phyloP scores from a whole-genome alignment of 805 yeast species.

The Pichia deserticola region DNA sequence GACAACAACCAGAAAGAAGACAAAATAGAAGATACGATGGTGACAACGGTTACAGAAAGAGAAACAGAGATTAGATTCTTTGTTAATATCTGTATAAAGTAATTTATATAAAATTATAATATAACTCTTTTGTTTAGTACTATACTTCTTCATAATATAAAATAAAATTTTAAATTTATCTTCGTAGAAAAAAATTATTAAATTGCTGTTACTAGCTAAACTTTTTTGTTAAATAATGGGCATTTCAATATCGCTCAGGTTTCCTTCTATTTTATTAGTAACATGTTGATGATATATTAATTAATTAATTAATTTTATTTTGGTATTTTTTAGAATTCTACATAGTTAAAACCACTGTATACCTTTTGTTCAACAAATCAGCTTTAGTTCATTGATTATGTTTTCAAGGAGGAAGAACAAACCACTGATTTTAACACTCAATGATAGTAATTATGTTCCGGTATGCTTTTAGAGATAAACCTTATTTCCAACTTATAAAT shows the following conservation, averaged over 20 bases:
- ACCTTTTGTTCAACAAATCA: no score
- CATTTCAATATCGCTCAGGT: no score
- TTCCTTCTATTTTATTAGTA: no score
- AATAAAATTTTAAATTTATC: not conserved
- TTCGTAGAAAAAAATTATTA: no score
- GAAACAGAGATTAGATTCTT: conserved; percentile 33
- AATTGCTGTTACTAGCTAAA: no score
- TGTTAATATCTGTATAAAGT: not conserved
- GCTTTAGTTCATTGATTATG: conserved; percentile 1
- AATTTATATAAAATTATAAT: no score
- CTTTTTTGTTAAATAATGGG: no score
- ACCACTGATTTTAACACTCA: conserved; percentile 9
- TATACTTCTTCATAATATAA: not conserved
- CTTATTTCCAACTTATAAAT: no score
- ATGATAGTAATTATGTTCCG: conserved; percentile 16
- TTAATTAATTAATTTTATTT: no score
- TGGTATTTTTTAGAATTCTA: no score
- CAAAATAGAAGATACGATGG: conserved; percentile 46
- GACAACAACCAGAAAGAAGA: conserved; percentile 35
- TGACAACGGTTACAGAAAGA: conserved; percentile 54
- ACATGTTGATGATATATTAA: no score
- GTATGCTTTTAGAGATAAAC: conserved; percentile 1
- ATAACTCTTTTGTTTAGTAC: conserved; percentile 4
- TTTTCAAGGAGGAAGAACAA: conserved; percentile 13
- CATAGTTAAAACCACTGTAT: no score